Evolutionary conservation across 371 early-diverging fungal genomes (phyloP), one percentile per base, ranked within the genome.

Genomic region (Mortierella sp.): DNA sequence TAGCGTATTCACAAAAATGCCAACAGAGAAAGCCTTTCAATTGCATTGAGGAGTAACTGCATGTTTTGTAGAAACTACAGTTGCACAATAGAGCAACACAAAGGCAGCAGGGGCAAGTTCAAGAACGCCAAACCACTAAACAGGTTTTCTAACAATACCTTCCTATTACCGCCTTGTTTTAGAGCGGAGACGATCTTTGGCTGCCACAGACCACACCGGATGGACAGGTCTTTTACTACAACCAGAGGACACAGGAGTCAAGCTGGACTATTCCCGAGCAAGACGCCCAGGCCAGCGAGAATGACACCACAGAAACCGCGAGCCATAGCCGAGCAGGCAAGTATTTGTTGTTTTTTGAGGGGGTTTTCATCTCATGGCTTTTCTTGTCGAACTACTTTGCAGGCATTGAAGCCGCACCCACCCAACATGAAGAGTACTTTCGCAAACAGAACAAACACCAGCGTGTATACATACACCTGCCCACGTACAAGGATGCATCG

Each of bases 151-250:
- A 61, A 61, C 61, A 61, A 61, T 61, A 61, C 61, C 8, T 2
- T 14, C 28, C 10, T 40, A 24, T 34, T 67, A 24, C 57, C n/a
- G 10, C 11, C n/a, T 40, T 34, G 21, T 67, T 72, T 31, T 73
- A 84, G 85, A 75, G 78, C 10, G 81, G 75, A 10, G 86, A 85
- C 55, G 86, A 86, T 53, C 82, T 82, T 34, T 89, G 89, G 89
- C 53, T 88, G 40, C 79, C 87, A 28, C 89, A 93, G 81, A 79
- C 86, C 11, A 90, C 91, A 3, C 86, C 88, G 0, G 92, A 93
- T 73, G 93, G 94, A 3, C 87, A 67, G 43, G 67, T 67, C 54
- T 94, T 91, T 81, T 93, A 90, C 76, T 93, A 88, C 82, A 93
- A 94, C 74, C 86, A 88, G 75, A 76, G 90, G 11, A 93, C 94